Percentiles rank a stretch among this genome's conserved stretches.
Evolutionary conservation across 2,329 filamentous ascomycete genomes (phyloP).

Genomic region (Fusarium praegraminearum): DNA sequence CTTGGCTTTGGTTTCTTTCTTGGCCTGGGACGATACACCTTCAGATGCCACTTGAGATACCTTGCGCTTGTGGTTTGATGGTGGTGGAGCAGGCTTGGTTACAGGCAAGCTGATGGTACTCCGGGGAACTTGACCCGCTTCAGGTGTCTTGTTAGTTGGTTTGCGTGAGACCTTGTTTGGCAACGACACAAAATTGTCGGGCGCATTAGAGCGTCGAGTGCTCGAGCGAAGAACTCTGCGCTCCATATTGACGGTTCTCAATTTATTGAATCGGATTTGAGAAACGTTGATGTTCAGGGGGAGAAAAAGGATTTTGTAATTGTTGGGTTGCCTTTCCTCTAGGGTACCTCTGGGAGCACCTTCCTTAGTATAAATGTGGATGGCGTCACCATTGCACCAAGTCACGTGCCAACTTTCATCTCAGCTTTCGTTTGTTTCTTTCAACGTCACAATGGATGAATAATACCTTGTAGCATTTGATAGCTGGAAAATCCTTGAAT

Average conservation of each 20-base stretch:
- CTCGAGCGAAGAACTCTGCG: not conserved
- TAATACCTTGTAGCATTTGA: not conserved
- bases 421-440: not conserved
- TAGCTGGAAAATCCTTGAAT: not conserved
- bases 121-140: slow-evolving; percentile 13
- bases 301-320: not conserved
- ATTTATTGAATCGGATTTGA: not conserved
- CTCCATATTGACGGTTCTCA: slow-evolving; percentile 13
- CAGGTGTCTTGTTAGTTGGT: not conserved
- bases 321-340: not conserved
- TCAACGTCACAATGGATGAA: not conserved
- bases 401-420: slow-evolving; percentile 16
- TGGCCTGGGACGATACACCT: not conserved
- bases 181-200: not conserved
- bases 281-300: not conserved
- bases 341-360: slow-evolving; percentile 20
- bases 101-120: slow-evolving; percentile 16
- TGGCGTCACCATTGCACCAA: slow-evolving; percentile 5
- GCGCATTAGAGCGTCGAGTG: not conserved
- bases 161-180: slow-evolving; percentile 7
- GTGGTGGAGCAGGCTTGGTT: slow-evolving; percentile 4
- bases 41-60: not conserved
- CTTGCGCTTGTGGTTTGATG: slow-evolving; percentile 37
- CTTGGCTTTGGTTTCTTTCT: slow-evolving; percentile 33
- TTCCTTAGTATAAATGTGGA: not conserved